Evolutionary conservation across 306 rosid species (phyloP).

Genomic region (Pterocarpus santalinus): DNA sequence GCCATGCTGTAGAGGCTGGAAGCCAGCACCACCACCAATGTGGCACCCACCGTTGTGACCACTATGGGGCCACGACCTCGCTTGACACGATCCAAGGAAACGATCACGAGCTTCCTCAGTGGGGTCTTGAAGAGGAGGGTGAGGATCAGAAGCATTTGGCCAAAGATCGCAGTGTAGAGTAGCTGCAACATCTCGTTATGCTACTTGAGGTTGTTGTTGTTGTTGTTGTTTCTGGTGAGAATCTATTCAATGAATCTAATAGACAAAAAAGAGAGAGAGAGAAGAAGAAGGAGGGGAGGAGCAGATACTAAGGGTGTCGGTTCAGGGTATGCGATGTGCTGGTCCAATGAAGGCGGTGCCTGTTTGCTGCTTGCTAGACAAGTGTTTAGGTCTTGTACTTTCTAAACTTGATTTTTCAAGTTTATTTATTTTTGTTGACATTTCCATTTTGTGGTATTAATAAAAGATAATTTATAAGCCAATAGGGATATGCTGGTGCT

Average conservation of each 20-base stretch:
- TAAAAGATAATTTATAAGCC: too few species aligned
- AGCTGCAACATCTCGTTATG: slow-evolving; percentile 70
- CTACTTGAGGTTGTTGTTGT: background rate
- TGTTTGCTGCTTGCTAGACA: too few species aligned
- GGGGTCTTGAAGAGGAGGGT: slow-evolving; percentile 81
- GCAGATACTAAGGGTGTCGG: background rate
- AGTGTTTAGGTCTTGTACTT: too few species aligned
- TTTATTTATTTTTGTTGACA: too few species aligned
- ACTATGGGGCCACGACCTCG: slow-evolving; percentile 92
- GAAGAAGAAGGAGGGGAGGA: background rate
- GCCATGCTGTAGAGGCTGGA: slow-evolving; percentile 71
- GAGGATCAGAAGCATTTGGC: slow-evolving; percentile 71
- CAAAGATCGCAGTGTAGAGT: slow-evolving; percentile 66
- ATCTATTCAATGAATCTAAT: too few species aligned
- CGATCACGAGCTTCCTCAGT: slow-evolving; percentile 78
- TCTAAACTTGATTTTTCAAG: too few species aligned
- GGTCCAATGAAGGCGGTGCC: background rate
- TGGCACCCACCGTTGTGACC: slow-evolving; percentile 71
- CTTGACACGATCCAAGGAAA: slow-evolving; percentile 77
- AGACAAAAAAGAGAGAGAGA: background rate
- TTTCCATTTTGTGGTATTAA: too few species aligned
- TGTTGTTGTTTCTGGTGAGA: background rate
- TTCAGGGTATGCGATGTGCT: background rate
- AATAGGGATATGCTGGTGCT: too few species aligned
- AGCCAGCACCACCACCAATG: slow-evolving; percentile 65